Evolutionary conservation across 768 basidiomycete species (phyloP).

Genomic region (Boletus vinaceobasis): DNA sequence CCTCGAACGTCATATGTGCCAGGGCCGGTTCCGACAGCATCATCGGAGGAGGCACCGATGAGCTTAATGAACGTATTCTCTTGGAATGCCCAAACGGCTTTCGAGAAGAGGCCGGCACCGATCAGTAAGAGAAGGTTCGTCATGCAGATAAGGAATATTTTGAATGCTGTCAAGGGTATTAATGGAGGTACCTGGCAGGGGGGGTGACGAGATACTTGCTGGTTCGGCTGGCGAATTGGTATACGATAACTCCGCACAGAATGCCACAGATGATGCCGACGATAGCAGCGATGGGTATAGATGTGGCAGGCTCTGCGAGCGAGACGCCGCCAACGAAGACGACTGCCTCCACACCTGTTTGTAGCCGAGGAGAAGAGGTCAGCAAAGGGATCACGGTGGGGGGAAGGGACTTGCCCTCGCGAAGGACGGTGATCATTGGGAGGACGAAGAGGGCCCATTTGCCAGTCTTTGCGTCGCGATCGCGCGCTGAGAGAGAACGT

Average conservation of each 20-base stretch:
- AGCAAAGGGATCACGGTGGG: background rate
- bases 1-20: conserved; percentile 80
- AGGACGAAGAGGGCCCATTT: conserved; percentile 90
- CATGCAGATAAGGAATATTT: conserved; percentile 86
- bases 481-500: conserved; percentile 34
- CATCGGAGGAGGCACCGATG: conserved; percentile 73
- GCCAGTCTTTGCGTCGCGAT: conserved; percentile 49
- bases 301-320: conserved; percentile 72
- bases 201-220: conserved; percentile 40
- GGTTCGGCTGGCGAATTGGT: conserved; percentile 71
- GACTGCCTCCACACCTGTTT: conserved; percentile 77
- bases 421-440: conserved; percentile 86
- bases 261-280: conserved; percentile 79
- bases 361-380: background rate
- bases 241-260: conserved; percentile 71
- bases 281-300: conserved; percentile 90
- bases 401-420: conserved; percentile 63
- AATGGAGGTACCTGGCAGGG: background rate
- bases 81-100: conserved; percentile 71
- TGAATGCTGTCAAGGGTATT: conserved; percentile 48
- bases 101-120: conserved; percentile 90
- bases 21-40: conserved; percentile 67
- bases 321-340: conserved; percentile 94
- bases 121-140: conserved; percentile 91
- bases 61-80: conserved; percentile 59